These are phyloP conservation scores for Cyanodermella asteris DNA, from an alignment of 2,329 filamentous ascomycete genomes.

Conservation along the genomic window DNA sequence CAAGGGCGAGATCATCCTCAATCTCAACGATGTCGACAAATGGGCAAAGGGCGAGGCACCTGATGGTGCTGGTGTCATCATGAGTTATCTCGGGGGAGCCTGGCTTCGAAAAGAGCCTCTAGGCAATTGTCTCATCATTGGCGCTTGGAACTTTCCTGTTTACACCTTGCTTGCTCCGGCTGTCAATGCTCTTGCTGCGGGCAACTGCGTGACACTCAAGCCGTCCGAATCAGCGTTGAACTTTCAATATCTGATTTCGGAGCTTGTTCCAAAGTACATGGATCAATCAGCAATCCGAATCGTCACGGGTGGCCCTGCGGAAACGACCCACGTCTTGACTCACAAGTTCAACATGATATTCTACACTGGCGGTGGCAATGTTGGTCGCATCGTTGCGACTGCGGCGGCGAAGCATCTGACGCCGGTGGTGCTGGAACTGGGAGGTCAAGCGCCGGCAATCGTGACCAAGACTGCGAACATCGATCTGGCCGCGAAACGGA, in stretches of 20 bases:
- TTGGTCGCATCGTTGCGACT: slow-evolving; percentile 17
- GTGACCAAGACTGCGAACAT: slow-evolving; percentile 20
- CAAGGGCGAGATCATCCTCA: slow-evolving; percentile 17
- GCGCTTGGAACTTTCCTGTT: slow-evolving; percentile 26
- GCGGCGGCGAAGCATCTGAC: slow-evolving; percentile 26
- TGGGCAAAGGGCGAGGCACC: slow-evolving; percentile 18
- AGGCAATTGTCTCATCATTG: slow-evolving; percentile 23
- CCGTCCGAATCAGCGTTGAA: slow-evolving; percentile 20
- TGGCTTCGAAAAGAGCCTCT: slow-evolving; percentile 21
- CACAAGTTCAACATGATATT: slow-evolving; percentile 24
- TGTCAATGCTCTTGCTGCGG: slow-evolving; percentile 23
- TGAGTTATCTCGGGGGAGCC: slow-evolving; percentile 13
- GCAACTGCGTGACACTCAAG: slow-evolving; percentile 21
- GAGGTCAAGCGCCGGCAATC: slow-evolving; percentile 24
- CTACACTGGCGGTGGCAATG: slow-evolving; percentile 20
- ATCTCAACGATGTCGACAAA: slow-evolving; percentile 18
- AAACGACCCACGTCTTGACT: slow-evolving; percentile 17
- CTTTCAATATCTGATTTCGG: slow-evolving; percentile 17
- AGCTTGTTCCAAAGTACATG: slow-evolving; percentile 21
- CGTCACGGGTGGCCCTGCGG: slow-evolving; percentile 16
- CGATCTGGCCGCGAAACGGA: slow-evolving; percentile 21
- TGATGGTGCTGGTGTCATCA: slow-evolving; percentile 11
- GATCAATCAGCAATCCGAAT: slow-evolving; percentile 18
- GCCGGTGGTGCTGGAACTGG: slow-evolving; percentile 22
- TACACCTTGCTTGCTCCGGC: slow-evolving; percentile 18